Evolutionary conservation across 768 basidiomycete species (phyloP), one percentile per base, ranked within the genome.

Genomic region (Hericium erinaceus): DNA sequence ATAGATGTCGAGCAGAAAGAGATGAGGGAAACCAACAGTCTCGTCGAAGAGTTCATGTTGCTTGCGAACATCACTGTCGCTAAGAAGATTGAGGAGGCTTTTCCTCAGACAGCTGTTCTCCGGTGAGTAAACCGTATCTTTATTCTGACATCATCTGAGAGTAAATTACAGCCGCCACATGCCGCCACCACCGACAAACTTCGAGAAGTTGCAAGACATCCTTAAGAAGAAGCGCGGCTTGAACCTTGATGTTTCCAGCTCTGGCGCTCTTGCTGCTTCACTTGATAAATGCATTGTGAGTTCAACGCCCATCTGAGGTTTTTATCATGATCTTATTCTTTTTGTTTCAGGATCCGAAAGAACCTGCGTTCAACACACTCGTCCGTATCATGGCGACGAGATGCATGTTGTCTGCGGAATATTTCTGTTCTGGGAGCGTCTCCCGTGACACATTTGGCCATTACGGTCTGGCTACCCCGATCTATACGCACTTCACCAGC

Each of bases 1-100:
- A 91, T 98, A 60, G 95, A 98, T 61, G 95, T 99, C 10, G 93
- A 98, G 72, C 93, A 95, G 69, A 98, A 98, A 69, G 87, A 92
- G 65, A 68, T 89, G 66, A 75, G 81, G 28, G 95, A 98, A 73
- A 99, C 97, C 9, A 98, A 98, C 68, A 93, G 90, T 61, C 74
- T 98, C 7, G 97, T 98, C 2, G 97, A 99, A 70, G 97, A 98
- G 70, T 98, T 99, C 73, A 99, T 99, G 97, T 75, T 99, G 61
- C 83, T 99, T 58, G 95, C 97, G 6, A 99, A 98, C 65, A 89
- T 95, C 64, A 91, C 87, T 62, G 97, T 98, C 1, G 95, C 97
- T 6, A 72, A 75, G 63, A 90, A 88, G 72, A 98, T 97, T 15
- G 89, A 95, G 66, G 91, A 95, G 65, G 85, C 87, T 0, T 99